phyloP scores from a whole-genome alignment of 2,329 filamentous ascomycete genomes.

The Cadophora gregata region DNA sequence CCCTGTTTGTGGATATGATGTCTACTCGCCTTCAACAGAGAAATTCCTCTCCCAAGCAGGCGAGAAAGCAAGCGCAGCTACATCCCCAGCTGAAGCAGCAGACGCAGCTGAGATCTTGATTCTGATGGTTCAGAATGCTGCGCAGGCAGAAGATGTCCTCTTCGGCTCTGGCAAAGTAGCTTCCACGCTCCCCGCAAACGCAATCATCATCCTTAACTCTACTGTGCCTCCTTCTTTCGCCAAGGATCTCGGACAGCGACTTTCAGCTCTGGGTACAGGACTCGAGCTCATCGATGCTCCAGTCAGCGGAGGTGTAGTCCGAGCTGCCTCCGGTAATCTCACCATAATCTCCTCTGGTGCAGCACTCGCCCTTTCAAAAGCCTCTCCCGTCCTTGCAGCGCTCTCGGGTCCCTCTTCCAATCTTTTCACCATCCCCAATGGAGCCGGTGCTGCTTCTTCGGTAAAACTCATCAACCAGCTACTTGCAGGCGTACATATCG shows the following conservation, averaged over 20 bases:
- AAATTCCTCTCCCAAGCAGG: slow-evolving; percentile 64
- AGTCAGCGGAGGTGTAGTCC: slow-evolving; percentile 70
- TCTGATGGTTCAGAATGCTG: slow-evolving; percentile 76
- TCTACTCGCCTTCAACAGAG: slow-evolving; percentile 69
- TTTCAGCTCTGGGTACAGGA: slow-evolving; percentile 63
- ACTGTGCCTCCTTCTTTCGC: slow-evolving; percentile 73
- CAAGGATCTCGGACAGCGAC: slow-evolving; percentile 61
- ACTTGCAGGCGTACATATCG: slow-evolving; percentile 62
- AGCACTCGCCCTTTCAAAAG: slow-evolving; percentile 61
- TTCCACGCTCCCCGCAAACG: slow-evolving; percentile 55
- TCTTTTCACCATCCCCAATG: slow-evolving; percentile 64
- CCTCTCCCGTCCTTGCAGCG: slow-evolving; percentile 62
- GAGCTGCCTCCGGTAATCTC: slow-evolving; percentile 72
- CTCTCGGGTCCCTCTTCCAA: slow-evolving; percentile 60
- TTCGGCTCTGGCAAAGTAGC: slow-evolving; percentile 63
- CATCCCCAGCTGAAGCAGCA: slow-evolving; percentile 66
- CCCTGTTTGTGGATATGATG: slow-evolving; percentile 71
- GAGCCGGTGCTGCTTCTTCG: slow-evolving; percentile 62
- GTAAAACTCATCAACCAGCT: slow-evolving; percentile 69
- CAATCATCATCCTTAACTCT: slow-evolving; percentile 69
- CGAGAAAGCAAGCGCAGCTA: slow-evolving; percentile 56
- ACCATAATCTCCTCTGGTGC: slow-evolving; percentile 75
- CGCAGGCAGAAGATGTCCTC: slow-evolving; percentile 69
- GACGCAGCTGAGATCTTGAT: slow-evolving; percentile 64
- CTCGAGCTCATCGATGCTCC: slow-evolving; percentile 72